Conservation (phyloP, 306 rosid species). For the Astragalus membranaceus region DNA sequence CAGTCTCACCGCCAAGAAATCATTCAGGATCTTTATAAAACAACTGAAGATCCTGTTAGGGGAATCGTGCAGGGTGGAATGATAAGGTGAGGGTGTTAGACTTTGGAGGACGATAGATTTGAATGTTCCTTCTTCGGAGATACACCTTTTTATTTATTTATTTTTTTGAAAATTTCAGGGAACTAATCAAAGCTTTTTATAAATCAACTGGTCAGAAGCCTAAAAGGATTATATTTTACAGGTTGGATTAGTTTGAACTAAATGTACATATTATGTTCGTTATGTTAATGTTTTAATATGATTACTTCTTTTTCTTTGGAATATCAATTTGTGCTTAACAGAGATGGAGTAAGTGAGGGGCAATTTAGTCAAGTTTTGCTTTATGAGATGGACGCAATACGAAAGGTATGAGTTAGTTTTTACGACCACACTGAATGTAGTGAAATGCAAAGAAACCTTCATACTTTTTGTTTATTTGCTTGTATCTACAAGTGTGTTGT, state of each 20-base stretch:
- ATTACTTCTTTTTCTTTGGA: neutral
- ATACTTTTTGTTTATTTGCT: neutral
- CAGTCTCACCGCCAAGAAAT: constrained; percentile 62
- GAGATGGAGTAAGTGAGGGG: constrained; percentile 89
- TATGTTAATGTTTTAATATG: neutral
- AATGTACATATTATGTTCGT: neutral
- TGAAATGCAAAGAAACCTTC: neutral
- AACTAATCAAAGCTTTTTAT: constrained; percentile 39
- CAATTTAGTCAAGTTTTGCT: constrained; percentile 76
- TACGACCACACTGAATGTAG: no score
- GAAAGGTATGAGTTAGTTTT: constrained; percentile 42
- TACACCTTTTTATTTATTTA: neutral
- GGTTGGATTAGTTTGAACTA: constrained; percentile 30
- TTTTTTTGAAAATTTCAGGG: constrained; percentile 35
- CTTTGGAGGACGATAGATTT: neutral
- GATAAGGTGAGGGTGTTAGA: constrained; percentile 41
- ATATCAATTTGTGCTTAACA: constrained; percentile 16
- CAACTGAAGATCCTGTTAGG: constrained; percentile 9
- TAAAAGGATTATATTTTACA: constrained; percentile 62
- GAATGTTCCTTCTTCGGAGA: neutral
- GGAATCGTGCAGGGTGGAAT: constrained; percentile 54
- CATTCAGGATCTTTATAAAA: constrained; percentile 54
- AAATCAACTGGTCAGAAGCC: constrained; percentile 35
- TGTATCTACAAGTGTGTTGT: neutral
- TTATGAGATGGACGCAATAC: constrained; percentile 71